Evolutionary conservation across 2,329 filamentous ascomycete species (phyloP), one percentile per base, ranked within the genome.

Genomic region (Aschersonia sp.): DNA sequence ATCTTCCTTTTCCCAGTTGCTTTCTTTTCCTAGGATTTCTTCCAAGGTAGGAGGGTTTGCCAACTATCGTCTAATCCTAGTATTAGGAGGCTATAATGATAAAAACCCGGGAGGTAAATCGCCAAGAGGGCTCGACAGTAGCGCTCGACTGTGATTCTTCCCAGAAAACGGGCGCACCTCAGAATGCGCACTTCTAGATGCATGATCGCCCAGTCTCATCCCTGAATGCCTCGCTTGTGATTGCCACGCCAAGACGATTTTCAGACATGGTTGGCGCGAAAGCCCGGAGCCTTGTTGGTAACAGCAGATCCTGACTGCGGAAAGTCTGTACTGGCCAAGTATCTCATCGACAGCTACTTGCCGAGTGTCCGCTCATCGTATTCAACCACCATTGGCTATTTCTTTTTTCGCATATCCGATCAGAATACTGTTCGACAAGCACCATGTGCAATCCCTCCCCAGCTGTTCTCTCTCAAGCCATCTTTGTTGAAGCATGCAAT

Each of bases 241-340:
- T 61, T 60, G 47, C 57, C 63, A 11, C 11, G 53, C 1, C 59
- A 67, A 41, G 30, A 53, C 1, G 45, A 55, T 37, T 67, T 59
- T 47, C 47, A 52, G 11, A 5, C 12, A 0, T 68, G 63, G 65
- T 32, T 58, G 14, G 43, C 49, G 4, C 43, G 54, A 7, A 52
- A 56, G 0, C 59, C 58, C 0, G 59, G 58, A 0, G 54, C 58
- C 0, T 49, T 68, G 6, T 53, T 64, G 31, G 56, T 67, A n/a
- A 57, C 66, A 2, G 64, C 62, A 3, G 64, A 66, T 49, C 63
- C 64, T 30, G 65, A 64, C 0, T 68, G 62, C 45, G 63, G 65
- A 3, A 67, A 67, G 49, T 67, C 64, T 0, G 63, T 62, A 0
- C 46, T 68, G 37, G 58, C 65, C 7, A 47, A 43, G 11, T 43